Conservation (phyloP, 129 eudicot species). For the Tagetes patula region DNA sequence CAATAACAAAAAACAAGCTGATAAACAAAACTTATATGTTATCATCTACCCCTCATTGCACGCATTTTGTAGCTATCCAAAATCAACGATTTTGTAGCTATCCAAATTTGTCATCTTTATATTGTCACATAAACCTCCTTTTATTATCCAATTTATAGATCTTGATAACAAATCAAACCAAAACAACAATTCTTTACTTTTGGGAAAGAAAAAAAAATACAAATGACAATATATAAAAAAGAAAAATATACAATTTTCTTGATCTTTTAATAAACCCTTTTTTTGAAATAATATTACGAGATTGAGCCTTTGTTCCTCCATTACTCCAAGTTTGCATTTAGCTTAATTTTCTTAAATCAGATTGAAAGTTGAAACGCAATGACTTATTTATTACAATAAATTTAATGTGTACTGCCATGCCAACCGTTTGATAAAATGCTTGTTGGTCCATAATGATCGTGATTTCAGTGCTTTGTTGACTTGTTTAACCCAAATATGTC, state of each 20-base stretch:
- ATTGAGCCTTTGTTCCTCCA: too few species aligned
- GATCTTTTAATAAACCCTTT: slow-evolving; percentile 30
- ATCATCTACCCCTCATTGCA: slow-evolving; percentile 76
- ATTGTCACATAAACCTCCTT: slow-evolving; percentile 39
- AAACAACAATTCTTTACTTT: not conserved
- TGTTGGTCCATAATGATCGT: too few species aligned
- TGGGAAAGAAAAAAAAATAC: not conserved
- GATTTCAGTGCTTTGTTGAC: too few species aligned
- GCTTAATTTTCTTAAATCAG: too few species aligned
- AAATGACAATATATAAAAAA: slow-evolving; percentile 13
- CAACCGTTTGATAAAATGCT: too few species aligned
- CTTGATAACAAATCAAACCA: too few species aligned
- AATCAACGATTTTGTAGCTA: slow-evolving; percentile 52
- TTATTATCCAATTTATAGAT: too few species aligned
- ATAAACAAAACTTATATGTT: slow-evolving; percentile 44
- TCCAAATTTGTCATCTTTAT: slow-evolving; percentile 60
- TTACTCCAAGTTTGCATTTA: too few species aligned
- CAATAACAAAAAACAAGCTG: slow-evolving; percentile 35
- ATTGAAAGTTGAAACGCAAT: too few species aligned
- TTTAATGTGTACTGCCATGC: too few species aligned
- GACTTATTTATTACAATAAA: too few species aligned
- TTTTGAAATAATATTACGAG: slow-evolving; percentile 9
- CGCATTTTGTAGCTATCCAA: not conserved
- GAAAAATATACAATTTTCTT: slow-evolving; percentile 24
- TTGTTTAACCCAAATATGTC: too few species aligned